A percentile compares a stretch with the other conserved stretches of the same genome.
Evolutionary conservation across 2,329 filamentous ascomycete species (phyloP).

Genomic region (Fusarium oxysporum): DNA sequence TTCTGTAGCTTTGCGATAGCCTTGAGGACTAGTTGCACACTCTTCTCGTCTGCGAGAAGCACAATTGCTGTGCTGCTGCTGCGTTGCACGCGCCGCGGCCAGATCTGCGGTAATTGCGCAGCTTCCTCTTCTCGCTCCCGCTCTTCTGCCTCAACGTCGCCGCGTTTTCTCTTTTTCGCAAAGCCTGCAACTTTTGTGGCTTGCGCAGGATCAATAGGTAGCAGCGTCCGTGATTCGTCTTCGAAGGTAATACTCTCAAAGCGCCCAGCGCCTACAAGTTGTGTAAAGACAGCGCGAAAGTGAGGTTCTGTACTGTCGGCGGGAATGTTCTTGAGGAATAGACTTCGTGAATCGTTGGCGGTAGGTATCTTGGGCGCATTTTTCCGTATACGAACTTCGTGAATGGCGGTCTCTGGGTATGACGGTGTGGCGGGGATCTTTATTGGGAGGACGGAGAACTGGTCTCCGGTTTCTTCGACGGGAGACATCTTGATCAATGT

Average conservation of each 20-base stretch:
- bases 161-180: constrained; percentile 56
- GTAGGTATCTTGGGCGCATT: constrained; percentile 85
- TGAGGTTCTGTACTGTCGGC: constrained; percentile 83
- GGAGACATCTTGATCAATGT: constrained; percentile 45
- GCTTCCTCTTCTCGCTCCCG: constrained; percentile 67
- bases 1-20: constrained; percentile 73
- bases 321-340: constrained; percentile 93
- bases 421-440: constrained; percentile 72
- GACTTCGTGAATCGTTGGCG: constrained; percentile 77
- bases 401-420: constrained; percentile 71
- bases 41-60: constrained; percentile 84
- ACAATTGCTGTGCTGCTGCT: constrained; percentile 86
- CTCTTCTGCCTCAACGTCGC: constrained; percentile 66
- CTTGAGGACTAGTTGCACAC: constrained; percentile 80
- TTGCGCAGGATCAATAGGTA: constrained; percentile 63
- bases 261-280: constrained; percentile 79
- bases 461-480: constrained; percentile 52
- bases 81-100: constrained; percentile 75
- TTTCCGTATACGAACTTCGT: constrained; percentile 88
- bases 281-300: constrained; percentile 79
- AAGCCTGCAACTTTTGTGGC: constrained; percentile 52
- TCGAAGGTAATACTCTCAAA: constrained; percentile 85
- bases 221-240: constrained; percentile 60
- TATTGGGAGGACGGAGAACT: constrained; percentile 77
- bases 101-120: constrained; percentile 74